phyloP scores from a whole-genome alignment of 352 stramenopile genomes.

The Phytopythium kandeliae region DNA sequence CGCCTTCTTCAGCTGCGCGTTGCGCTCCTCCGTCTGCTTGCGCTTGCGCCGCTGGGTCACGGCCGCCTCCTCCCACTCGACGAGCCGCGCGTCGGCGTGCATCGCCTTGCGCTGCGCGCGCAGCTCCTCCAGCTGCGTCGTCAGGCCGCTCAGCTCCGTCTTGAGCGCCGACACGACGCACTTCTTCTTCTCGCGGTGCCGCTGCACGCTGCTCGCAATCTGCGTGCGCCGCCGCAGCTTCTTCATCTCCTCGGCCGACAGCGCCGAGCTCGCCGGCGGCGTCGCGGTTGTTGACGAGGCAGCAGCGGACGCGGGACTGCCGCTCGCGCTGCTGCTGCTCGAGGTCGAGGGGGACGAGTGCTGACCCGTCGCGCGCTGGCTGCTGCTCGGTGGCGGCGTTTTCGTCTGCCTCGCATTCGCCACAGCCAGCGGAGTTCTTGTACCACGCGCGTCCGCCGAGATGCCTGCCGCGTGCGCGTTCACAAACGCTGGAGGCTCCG shows the following conservation, averaged over 20 bases:
- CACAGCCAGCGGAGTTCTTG: not conserved
- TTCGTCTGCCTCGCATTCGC: not conserved
- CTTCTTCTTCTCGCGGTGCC: slow-evolving; percentile 67
- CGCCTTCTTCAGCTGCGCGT: slow-evolving; percentile 55
- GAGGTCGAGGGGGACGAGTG: no score
- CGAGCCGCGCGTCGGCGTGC: slow-evolving; percentile 35
- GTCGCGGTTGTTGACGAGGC: not conserved
- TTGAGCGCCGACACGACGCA: slow-evolving; percentile 40
- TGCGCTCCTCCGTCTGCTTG: slow-evolving; percentile 46
- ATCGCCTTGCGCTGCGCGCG: slow-evolving; percentile 34
- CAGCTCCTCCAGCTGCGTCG: slow-evolving; percentile 29
- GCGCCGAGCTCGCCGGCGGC: slow-evolving; percentile 11
- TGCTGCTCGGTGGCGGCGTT: slow-evolving; percentile 9
- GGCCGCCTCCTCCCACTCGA: slow-evolving; percentile 50
- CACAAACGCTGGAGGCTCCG: not conserved
- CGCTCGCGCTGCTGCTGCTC: not conserved
- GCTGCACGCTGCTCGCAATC: slow-evolving; percentile 61
- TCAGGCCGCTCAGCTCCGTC: slow-evolving; percentile 33
- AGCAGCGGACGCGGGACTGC: not conserved
- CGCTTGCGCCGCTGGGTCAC: slow-evolving; percentile 59
- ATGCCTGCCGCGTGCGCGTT: not conserved
- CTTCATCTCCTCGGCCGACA: slow-evolving; percentile 52
- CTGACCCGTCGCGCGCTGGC: no score
- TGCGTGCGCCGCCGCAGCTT: slow-evolving; percentile 47
- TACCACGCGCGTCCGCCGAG: not conserved